Evolutionary conservation across 768 basidiomycete species (phyloP), one percentile per base, ranked within the genome.

Genomic region (Psilocybe cubensis): DNA sequence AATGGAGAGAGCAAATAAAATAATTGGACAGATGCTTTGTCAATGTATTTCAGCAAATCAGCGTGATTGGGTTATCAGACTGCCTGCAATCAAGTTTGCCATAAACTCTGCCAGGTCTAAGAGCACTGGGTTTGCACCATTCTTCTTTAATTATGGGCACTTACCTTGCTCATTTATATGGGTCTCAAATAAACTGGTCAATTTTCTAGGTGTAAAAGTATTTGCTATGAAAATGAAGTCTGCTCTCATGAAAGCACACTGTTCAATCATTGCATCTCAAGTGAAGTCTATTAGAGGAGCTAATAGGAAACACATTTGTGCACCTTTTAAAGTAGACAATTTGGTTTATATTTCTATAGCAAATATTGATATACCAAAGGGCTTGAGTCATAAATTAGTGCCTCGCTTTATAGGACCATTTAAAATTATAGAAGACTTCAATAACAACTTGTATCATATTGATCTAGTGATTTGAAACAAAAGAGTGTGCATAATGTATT

Each of bases 321-420:
- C 3, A 4, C 35, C 14, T 1, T 38, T 38, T 38, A n/a, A 14
- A 14, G 14, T 8, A 11, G 14, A 12, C 35, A n/a, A 38, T 17
- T n/a, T 38, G 7, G 35, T 38, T 4, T 38, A 38, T 17, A 11
- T 60, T 2, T 54, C 62, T 0, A 62, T 70, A 0, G 43, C 65
- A 4, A 65, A 54, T 0, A 29, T 54, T 1, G 35, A 42, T 0
- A 55, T 57, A 12, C 49, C 58, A 7, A 59, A 62, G 28, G 61
- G 63, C 8, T 43, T 52, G 3, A 58, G 58, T 17, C 23, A 56
- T 3, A 65, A 65, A 31, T 29, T 65, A 3, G 18, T 60, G 3
- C 61, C 58, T 0, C 62, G 62, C 24, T 65, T 52, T 41, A 41
- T 65, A 3, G 61, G 61, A 1, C 63, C 63, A 0, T 65, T 50